Evolutionary conservation across 768 basidiomycete genomes (phyloP).

Genomic region (Atractiella rhizophila): DNA sequence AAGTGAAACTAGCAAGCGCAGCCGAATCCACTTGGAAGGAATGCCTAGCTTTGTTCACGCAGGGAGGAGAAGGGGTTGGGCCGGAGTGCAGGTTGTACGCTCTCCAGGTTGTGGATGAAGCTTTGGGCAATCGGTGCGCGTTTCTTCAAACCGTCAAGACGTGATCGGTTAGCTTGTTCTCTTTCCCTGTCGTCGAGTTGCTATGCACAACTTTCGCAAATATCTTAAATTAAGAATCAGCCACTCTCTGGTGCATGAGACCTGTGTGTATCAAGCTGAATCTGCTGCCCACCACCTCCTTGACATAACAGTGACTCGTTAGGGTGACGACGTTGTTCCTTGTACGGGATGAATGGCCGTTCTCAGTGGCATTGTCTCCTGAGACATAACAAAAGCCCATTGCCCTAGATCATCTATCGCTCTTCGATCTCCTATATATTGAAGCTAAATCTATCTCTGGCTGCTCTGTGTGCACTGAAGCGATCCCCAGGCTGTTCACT

Average conservation of each 20-base stretch:
- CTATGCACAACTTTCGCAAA: neutral
- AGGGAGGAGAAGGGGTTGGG: neutral
- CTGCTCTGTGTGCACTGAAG: neutral
- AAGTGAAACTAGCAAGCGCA: constrained; percentile 9
- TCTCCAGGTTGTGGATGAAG: constrained; percentile 16
- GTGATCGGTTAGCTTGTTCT: neutral
- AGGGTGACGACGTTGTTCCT: no score
- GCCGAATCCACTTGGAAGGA: constrained; percentile 8
- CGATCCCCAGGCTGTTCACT: no score
- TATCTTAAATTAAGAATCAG: neutral
- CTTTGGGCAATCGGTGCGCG: constrained; percentile 4
- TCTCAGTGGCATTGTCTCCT: no score
- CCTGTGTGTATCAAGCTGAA: neutral
- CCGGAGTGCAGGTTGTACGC: constrained; percentile 15
- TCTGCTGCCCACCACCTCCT: neutral
- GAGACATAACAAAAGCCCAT: no score
- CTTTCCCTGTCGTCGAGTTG: neutral
- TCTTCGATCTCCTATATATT: no score
- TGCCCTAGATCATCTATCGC: no score
- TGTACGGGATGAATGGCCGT: no score
- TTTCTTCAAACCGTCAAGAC: neutral
- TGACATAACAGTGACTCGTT: no score
- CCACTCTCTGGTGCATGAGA: no score
- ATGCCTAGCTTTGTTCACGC: constrained; percentile 14
- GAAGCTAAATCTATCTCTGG: neutral